Percentiles rank a stretch among this genome's conserved stretches.
These are phyloP conservation scores for Verticillium klebahnii DNA, from an alignment of 2,329 filamentous ascomycete species.

Conservation along the genomic window DNA sequence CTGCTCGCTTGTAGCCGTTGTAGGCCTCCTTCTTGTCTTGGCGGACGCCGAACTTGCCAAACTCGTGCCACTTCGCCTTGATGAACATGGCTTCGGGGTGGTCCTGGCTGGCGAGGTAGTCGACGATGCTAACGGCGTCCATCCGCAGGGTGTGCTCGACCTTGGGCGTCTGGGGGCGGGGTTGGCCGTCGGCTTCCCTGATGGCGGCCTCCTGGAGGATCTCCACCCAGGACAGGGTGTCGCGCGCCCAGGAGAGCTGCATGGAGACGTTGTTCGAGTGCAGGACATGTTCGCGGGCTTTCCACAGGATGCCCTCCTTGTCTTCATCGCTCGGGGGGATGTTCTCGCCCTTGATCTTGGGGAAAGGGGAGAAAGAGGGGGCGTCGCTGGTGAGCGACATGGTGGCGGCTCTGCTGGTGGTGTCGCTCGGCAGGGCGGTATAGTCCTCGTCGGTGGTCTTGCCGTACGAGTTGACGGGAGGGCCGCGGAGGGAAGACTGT, in stretches of 20 bases:
- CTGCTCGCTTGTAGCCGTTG: constrained; percentile 77
- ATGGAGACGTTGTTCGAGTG: constrained; percentile 93
- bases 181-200: constrained; percentile 48
- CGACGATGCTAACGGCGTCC: constrained; percentile 89
- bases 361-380: constrained; percentile 88
- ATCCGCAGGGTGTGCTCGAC: constrained; percentile 83
- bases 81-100: constrained; percentile 95
- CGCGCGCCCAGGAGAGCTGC: constrained; percentile 95
- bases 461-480: constrained; percentile 12
- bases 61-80: constrained; percentile 94
- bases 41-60: constrained; percentile 89
- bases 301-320: constrained; percentile 84
- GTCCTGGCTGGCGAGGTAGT: constrained; percentile 82
- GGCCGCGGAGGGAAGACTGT: constrained; percentile 25
- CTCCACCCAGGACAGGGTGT: constrained; percentile 85
- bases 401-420: constrained; percentile 26
- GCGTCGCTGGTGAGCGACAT: constrained; percentile 45
- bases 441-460: constrained; percentile 18
- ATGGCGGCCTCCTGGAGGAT: constrained; percentile 72
- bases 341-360: constrained; percentile 78
- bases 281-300: constrained; percentile 75
- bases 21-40: constrained; percentile 95
- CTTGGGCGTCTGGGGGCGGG: constrained; percentile 68
- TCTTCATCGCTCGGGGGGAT: constrained; percentile 92
- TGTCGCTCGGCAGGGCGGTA: constrained; percentile 22